Base-by-base conservation (phyloP, 2,329 filamentous ascomycete species). In the Cordyceps tenuipes region DNA sequence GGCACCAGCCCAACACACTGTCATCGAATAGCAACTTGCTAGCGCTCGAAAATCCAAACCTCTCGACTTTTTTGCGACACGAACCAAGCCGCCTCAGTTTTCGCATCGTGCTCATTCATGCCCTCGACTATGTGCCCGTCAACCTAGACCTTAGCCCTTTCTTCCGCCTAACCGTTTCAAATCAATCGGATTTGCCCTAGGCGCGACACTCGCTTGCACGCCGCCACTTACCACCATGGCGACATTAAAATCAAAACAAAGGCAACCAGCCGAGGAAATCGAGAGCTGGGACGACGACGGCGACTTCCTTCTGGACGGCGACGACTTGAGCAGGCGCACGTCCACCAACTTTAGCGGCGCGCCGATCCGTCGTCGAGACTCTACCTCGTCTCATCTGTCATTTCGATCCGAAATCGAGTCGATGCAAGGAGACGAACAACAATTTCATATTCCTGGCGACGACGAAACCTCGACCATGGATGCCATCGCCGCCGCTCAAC, bases 401-500 rank as follows among this genome's bases (percentile, higher is more conserved):
- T 84, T 91, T 67, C 88, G 88, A 67, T 96, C 90, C 59, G 92
- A 95, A 69, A 82, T 91, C 51, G 88, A 90, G 57, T 90, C 87
- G 1, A 78, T 85, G 64, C 82, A 83, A 60, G 89, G 86, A 63
- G 90, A 95, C 68, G 91, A 96, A 73, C 91, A 87, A 78, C 91
- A 97, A 67, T 82, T 97, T 23, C 83, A 93, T 66, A 77, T 97
- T 34, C 86, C 90, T 2, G 89, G 87, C 53, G 89, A 94, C 70
- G 92, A 97, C 71, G 90, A 96, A 68, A 82, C 84, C 64, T 90
- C 90, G 1, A 95, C 89, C 10, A 77, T 87, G 66, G 89, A 95
- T 70, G 92, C 94, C 62, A 93, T 99, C 67, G 84, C 89, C 26
- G 89, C 91, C 7, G 93, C 92, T 39, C 89, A 91, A 68, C 87